Evolutionary conservation across 768 basidiomycete species (phyloP).

Genomic region (Phaeotremella skinneri): DNA sequence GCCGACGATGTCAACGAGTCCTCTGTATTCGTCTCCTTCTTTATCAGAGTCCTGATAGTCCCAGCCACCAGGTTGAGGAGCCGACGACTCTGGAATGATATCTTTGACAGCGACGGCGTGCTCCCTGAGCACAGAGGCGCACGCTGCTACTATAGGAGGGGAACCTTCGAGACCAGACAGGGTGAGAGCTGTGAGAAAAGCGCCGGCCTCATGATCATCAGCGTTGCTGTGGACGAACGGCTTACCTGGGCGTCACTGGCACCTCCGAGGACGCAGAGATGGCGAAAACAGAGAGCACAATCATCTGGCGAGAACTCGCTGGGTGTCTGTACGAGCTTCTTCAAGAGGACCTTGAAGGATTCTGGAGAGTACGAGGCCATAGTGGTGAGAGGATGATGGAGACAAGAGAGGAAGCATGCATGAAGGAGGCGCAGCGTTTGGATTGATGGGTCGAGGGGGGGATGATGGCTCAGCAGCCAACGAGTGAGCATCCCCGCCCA

Average conservation of each 20-base stretch:
- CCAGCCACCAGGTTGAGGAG: constrained; percentile 37
- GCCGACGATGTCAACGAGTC: constrained; percentile 75
- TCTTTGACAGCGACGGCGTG: constrained; percentile 66
- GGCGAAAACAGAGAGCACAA: constrained; percentile 68
- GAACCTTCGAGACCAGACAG: constrained; percentile 72
- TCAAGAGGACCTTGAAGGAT: constrained; percentile 72
- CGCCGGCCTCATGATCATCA: constrained; percentile 65
- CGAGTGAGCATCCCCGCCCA: no score
- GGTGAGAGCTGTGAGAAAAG: constrained; percentile 83
- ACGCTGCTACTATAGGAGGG: constrained; percentile 73
- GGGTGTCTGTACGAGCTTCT: constrained; percentile 60
- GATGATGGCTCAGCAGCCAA: no score
- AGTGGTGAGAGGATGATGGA: background rate
- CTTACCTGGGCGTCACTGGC: constrained; percentile 50
- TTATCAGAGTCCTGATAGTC: constrained; percentile 47
- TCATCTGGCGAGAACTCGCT: constrained; percentile 58
- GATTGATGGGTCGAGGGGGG: background rate
- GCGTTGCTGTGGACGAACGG: background rate
- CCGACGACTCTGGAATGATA: constrained; percentile 8
- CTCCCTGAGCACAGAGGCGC: constrained; percentile 70
- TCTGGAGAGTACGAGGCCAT: constrained; percentile 60
- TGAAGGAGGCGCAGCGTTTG: background rate
- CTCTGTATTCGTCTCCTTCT: constrained; percentile 45
- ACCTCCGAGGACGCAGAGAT: constrained; percentile 51
- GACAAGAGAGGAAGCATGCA: background rate